A percentile compares a stretch with the other conserved stretches of the same genome.
Conservation (phyloP, 345 rosid genomes). For the Salix suchowensis region DNA sequence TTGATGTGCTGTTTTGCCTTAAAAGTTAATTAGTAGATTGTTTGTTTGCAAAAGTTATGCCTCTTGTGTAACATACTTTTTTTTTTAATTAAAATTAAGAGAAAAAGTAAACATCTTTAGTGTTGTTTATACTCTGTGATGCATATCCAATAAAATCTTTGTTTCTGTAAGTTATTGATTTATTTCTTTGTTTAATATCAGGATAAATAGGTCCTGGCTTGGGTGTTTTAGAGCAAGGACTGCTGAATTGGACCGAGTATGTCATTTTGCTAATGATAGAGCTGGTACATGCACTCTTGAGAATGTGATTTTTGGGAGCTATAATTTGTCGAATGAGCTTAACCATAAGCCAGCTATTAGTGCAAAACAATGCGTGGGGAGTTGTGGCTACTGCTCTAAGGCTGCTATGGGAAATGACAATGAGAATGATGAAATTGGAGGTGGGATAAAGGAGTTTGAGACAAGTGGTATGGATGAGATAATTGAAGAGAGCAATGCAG, state of each 20-base stretch:
- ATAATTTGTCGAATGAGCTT: neutral
- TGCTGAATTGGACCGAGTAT: neutral
- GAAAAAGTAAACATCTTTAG: too few species aligned
- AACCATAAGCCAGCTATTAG: too few species aligned
- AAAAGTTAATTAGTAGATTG: too few species aligned
- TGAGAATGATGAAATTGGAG: neutral
- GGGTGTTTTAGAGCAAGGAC: slow-evolving; percentile 1
- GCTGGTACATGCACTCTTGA: neutral
- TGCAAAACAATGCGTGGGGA: neutral
- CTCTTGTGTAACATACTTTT: too few species aligned
- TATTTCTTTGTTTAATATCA: neutral
- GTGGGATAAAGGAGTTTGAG: neutral
- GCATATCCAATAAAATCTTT: too few species aligned
- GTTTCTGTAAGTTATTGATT: too few species aligned
- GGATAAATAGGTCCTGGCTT: slow-evolving; percentile 5
- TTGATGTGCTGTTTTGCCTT: too few species aligned
- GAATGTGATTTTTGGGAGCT: too few species aligned
- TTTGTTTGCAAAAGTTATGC: too few species aligned
- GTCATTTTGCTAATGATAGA: neutral
- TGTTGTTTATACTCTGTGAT: too few species aligned
- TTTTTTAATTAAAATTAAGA: too few species aligned
- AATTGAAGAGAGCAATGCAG: neutral
- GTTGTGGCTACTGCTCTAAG: slow-evolving; percentile 4
- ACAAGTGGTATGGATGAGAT: neutral
- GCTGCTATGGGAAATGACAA: neutral